Base-by-base conservation (phyloP, 2,329 filamentous ascomycete genomes). In the Talaromyces sp. region DNA sequence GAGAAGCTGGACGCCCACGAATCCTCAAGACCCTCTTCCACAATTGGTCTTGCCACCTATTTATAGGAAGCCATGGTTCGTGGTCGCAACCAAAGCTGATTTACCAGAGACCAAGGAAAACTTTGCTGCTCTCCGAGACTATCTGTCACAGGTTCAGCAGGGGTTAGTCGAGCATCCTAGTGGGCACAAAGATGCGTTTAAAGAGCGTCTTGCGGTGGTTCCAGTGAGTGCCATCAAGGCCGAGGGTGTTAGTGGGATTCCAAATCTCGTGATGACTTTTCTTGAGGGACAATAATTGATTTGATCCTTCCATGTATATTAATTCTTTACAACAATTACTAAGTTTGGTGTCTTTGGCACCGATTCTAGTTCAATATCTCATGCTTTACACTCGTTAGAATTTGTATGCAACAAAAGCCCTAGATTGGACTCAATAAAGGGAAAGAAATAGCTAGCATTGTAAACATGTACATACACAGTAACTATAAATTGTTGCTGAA, bases 61-160 rank as follows among this genome's bases (percentile, higher is more conserved):
- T 69, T 91, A 91, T n/a, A 87, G 86, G 38, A 99, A 99, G 80
- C 93, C 95, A 0, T 99, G 95, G 95, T 95, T 96, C 72, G 93
- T 97, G 5, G 88, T 97, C 51, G 94, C 92, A 1, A 97, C 93
- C 22, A 98, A 98, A 79, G 93, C 92, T 0, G 94, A 98, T 75
- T 76, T 96, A 63, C 86, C 89, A 3, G 85, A 85, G 2, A 96
- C 95, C 1, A 86, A 93, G 75, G 85, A 88, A 27, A 96, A 95
- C 74, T 99, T 92, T 75, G 78, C 77, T 40, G 78, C 80, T 61
- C 80, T 99, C 70, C 88, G 88, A 69, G 78, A 79, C 8, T 97
- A 97, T 77, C 79, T 99, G 3, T 82, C 85, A 4, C 81, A 80
- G 3, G 84, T 98, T 27, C 86, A 86, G 61, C 81, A 80, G 0